Conservation (phyloP, 192 early-diverging fungal genomes). For the Gamsiella multidivaricata region DNA sequence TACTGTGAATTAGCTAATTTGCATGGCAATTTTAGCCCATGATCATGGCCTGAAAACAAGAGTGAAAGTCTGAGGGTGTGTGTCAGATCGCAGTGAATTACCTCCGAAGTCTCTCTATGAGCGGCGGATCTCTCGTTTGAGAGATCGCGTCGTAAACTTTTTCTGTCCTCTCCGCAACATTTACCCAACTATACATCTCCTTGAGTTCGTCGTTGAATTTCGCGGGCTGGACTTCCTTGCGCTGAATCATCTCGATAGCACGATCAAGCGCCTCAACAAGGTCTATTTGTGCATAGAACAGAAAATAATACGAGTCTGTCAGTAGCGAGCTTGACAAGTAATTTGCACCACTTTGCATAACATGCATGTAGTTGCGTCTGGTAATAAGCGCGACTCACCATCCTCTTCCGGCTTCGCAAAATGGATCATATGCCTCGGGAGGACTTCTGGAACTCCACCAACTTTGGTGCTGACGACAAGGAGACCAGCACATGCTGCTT, state of each 20-base stretch:
- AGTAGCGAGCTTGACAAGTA: not conserved
- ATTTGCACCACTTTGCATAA: no score
- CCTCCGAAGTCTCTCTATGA: conserved; percentile 81
- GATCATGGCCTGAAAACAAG: not conserved
- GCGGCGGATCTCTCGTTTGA: conserved; percentile 70
- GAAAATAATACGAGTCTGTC: not conserved
- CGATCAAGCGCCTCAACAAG: conserved; percentile 75
- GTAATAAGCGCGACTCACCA: conserved; percentile 55
- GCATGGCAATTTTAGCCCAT: no score
- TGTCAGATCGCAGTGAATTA: not conserved
- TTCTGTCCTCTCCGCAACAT: conserved; percentile 94
- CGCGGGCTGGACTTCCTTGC: conserved; percentile 70
- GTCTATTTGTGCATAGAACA: conserved; percentile 44
- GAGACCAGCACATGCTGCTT: conserved; percentile 93
- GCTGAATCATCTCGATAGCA: conserved; percentile 77
- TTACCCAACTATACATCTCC: conserved; percentile 96
- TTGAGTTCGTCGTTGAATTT: conserved; percentile 85
- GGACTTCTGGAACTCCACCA: conserved; percentile 96
- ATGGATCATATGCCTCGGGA: conserved; percentile 91
- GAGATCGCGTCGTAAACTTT: conserved; percentile 85
- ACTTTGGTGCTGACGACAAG: conserved; percentile 96
- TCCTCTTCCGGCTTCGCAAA: conserved; percentile 90
- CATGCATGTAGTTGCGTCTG: no score
- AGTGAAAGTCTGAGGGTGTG: not conserved
- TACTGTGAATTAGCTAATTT: not conserved